Base-by-base conservation (phyloP, 129 eudicot genomes). In the Saposhnikovia divaricata region DNA sequence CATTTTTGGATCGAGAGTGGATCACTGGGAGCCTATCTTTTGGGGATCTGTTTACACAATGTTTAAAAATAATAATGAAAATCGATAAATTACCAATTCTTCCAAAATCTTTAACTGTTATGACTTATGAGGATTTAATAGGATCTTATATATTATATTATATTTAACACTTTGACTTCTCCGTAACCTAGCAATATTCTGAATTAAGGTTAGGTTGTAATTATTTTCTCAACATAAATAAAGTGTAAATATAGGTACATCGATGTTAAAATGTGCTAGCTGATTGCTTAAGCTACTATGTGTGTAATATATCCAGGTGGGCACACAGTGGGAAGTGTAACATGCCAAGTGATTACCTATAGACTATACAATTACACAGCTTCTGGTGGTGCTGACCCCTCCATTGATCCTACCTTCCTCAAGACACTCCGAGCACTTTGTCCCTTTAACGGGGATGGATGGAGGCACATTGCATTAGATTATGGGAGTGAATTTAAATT, bases 251-350 rank as follows among this genome's bases (percentile, higher is more conserved):
- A 19, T 53, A 34, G 37, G 37, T 34, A 0, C 0, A 19, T 19
- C 18, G 27, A 55, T 57, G 4, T 57, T 57, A 7, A 23, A 2
- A 23, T 57, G 66, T 57, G 66, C 28, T 23, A 57, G 39, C 13
- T 27, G 39, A 65, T 65, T 28, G 8, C 18, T 25, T 27, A 65
- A 25, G 72, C 72, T 9, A 10, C 14, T 2, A 25, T 27, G 1
- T 63, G 15, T 68, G 42, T 9, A n/a, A 73, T 43, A 21, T 13
- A 2, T 46, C 27, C 39, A 93, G 98, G 98, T 4, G 98, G 87
- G 34, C 98, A 93, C 79, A 93, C 94, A 51, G 88, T 88, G 48
- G 98, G 98, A 82, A 89, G 89, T 69, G 27, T 92, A 44, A 86
- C 87, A 38, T 93, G 98, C 79, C 82, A 46, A 42, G 61, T 87